Percentiles rank a stretch among this genome's conserved stretches.
These are phyloP conservation scores for Puccinia hordei DNA, from an alignment of 1,284 basidiomycete genomes.

Conservation along the genomic window DNA sequence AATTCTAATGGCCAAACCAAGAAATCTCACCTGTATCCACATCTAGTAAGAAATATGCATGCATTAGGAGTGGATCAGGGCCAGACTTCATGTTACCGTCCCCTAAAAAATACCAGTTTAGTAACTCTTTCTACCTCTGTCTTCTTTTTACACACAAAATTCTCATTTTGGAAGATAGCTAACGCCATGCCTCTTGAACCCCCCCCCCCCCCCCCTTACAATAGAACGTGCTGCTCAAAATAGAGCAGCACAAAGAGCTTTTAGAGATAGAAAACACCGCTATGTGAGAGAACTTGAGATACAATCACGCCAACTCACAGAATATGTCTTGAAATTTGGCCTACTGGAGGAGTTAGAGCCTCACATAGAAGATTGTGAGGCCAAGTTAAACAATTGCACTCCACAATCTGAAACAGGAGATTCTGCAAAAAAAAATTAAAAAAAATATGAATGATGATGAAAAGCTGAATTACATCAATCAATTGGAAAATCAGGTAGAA, in stretches of 20 bases:
- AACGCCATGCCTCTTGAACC: too few relatives aligned
- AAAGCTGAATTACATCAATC: neutral
- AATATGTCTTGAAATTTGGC: slow-evolving; percentile 13
- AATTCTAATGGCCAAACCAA: neutral
- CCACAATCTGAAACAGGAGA: neutral
- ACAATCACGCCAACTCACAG: slow-evolving; percentile 30
- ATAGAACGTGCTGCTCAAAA: slow-evolving; percentile 49
- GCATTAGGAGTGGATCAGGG: slow-evolving; percentile 17
- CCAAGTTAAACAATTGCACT: neutral
- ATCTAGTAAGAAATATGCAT: neutral
- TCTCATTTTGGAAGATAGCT: neutral
- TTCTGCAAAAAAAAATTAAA: neutral
- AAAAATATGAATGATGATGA: neutral
- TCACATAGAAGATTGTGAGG: slow-evolving; percentile 32
- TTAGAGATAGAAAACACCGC: slow-evolving; percentile 42
- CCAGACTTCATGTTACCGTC: slow-evolving; percentile 21
- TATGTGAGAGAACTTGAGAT: slow-evolving; percentile 44
- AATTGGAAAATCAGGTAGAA: slow-evolving; percentile 29
- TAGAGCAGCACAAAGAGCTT: slow-evolving; percentile 49
- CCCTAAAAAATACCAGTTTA: slow-evolving; percentile 47
- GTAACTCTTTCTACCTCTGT: neutral
- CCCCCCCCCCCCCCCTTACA: neutral
- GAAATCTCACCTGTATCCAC: neutral
- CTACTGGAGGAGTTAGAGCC: slow-evolving; percentile 37
- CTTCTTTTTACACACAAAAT: neutral